These are phyloP conservation scores for Penicillium arizonense DNA, from an alignment of 495 filamentous ascomycete species.

Conservation along the genomic window DNA sequence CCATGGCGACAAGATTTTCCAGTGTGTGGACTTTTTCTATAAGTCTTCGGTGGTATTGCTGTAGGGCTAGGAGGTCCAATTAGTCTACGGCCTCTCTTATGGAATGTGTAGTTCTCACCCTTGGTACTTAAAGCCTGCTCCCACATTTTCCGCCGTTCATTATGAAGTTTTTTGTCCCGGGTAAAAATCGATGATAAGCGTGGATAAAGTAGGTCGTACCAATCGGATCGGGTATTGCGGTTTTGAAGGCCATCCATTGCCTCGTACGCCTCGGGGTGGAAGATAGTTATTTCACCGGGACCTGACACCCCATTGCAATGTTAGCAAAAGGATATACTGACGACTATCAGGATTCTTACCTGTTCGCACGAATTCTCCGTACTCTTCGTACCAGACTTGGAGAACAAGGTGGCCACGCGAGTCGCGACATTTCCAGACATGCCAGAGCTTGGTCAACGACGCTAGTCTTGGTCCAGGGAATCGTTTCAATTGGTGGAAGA, in stretches of 20 bases:
- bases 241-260: conserved; percentile 26
- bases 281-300: conserved; percentile 35
- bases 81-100: not conserved
- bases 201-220: conserved; percentile 42
- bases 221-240: conserved; percentile 29
- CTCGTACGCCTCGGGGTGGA: conserved; percentile 26
- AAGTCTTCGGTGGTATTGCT: not conserved
- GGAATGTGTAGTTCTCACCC: not conserved
- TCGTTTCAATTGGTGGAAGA: conserved; percentile 33
- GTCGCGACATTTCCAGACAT: conserved; percentile 28
- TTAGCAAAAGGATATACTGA: not conserved
- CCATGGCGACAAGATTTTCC: not conserved
- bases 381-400: conserved; percentile 28
- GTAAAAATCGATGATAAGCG: conserved; percentile 34
- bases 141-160: conserved; percentile 31
- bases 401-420: conserved; percentile 32
- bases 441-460: conserved; percentile 39
- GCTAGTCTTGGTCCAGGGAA: conserved; percentile 43
- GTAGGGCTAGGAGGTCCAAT: not conserved
- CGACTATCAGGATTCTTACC: conserved; percentile 7
- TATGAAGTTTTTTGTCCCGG: conserved; percentile 27
- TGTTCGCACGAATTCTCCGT: conserved; percentile 39
- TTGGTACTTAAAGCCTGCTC: conserved; percentile 25
- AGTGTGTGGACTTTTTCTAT: not conserved
- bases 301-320: conserved; percentile 1